These are phyloP conservation scores for Massariosphaeria phaeospora DNA, from an alignment of 495 filamentous ascomycete species.

Conservation along the genomic window DNA sequence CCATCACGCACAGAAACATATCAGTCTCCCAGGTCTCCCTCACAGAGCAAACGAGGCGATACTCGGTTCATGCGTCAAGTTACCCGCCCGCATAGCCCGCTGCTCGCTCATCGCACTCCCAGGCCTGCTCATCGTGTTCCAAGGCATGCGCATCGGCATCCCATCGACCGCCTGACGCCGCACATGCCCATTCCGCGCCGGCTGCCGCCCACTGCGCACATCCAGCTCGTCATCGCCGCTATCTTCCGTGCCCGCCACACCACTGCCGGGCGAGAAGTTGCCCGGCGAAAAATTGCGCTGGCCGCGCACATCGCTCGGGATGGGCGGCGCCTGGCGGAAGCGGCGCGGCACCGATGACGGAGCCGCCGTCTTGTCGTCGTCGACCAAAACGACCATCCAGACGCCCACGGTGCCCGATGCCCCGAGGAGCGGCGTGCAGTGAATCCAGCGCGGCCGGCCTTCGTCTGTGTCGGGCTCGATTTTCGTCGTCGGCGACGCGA, in stretches of 20 bases:
- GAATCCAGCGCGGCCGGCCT: constrained; percentile 56
- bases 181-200: constrained; percentile 1
- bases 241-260: too few species aligned
- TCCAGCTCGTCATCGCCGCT: constrained; percentile 1
- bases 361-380: constrained; percentile 41
- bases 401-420: constrained; percentile 56
- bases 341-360: constrained; percentile 7
- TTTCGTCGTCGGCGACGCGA: constrained; percentile 37
- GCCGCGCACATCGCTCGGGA: not conserved
- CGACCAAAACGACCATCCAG: constrained; percentile 63
- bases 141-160: too few species aligned
- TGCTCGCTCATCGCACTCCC: constrained; percentile 16
- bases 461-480: constrained; percentile 41
- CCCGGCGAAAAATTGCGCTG: not conserved
- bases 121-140: not conserved
- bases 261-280: not conserved
- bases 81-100: not conserved
- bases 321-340: constrained; percentile 18
- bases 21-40: too few species aligned
- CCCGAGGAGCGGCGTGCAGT: constrained; percentile 59
- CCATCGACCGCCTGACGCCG: constrained; percentile 8
- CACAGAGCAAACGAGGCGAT: constrained; percentile 25
- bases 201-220: not conserved
- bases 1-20: too few species aligned
- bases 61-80: constrained; percentile 5